A percentile compares a stretch with the other conserved stretches of the same genome.
phyloP scores from a whole-genome alignment of 306 rosid genomes.

The Cercis canadensis region DNA sequence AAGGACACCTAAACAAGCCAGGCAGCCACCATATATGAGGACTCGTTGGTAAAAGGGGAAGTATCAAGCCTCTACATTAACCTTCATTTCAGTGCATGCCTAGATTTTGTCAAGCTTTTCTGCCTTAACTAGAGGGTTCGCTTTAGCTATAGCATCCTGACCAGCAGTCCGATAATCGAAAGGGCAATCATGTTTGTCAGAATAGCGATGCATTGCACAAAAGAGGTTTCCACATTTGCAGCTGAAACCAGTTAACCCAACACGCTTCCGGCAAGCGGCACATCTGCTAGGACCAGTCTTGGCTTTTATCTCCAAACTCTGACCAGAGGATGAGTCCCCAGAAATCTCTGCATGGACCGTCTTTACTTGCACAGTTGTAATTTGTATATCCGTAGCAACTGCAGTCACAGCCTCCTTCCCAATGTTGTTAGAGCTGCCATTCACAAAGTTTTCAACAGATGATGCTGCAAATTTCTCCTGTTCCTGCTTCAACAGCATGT shows the following conservation, averaged over 20 bases:
- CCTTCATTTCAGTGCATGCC: constrained; percentile 29
- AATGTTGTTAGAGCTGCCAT: constrained; percentile 44
- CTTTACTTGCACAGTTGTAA: constrained; percentile 40
- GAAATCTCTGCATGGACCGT: constrained; percentile 36
- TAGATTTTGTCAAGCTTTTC: constrained; percentile 78
- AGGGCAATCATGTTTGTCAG: constrained; percentile 68
- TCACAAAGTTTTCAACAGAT: constrained; percentile 65
- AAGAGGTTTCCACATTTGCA: constrained; percentile 71
- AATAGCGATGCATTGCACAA: constrained; percentile 64
- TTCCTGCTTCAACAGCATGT: constrained; percentile 68
- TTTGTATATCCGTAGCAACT: constrained; percentile 35
- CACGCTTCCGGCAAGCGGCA: constrained; percentile 63
- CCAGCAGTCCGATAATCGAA: constrained; percentile 63
- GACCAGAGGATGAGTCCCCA: constrained; percentile 45
- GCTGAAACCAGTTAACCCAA: constrained; percentile 74
- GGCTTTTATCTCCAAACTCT: constrained; percentile 41
- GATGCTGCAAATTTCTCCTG: constrained; percentile 60
- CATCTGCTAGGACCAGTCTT: constrained; percentile 62
- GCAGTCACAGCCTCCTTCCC: constrained; percentile 36
- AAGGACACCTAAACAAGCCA: constrained; percentile 47
- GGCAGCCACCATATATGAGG: constrained; percentile 29
- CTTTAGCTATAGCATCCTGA: constrained; percentile 69
- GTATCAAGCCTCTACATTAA: constrained; percentile 35
- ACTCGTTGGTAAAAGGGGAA: constrained; percentile 29
- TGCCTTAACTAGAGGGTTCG: constrained; percentile 72